Conservation (phyloP, 345 rosid genomes). For the Hirschfeldia incana region DNA sequence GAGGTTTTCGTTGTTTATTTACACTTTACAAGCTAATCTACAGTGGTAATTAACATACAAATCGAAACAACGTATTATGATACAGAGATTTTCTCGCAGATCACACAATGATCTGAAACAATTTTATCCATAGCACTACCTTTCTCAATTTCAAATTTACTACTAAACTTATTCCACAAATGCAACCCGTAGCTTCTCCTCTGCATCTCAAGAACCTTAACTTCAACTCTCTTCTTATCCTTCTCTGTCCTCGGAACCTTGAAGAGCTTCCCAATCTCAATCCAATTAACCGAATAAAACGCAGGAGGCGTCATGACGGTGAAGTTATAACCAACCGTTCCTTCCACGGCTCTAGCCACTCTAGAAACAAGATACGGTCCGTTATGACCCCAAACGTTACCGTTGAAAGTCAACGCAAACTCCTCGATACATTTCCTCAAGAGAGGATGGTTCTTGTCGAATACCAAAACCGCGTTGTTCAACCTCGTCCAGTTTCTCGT, state of each 20-base stretch:
- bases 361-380: slow-evolving; percentile 73
- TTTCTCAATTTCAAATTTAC: slow-evolving; percentile 42
- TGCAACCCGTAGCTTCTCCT: slow-evolving; percentile 46
- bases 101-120: slow-evolving; percentile 44
- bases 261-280: slow-evolving; percentile 51
- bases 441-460: slow-evolving; percentile 58
- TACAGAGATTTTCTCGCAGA: slow-evolving; percentile 31
- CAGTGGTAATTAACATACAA: not conserved
- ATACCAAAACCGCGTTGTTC: slow-evolving; percentile 63
- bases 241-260: slow-evolving; percentile 47
- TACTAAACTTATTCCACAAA: slow-evolving; percentile 54
- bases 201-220: slow-evolving; percentile 37
- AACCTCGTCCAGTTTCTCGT: slow-evolving; percentile 63
- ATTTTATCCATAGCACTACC: slow-evolving; percentile 46
- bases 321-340: slow-evolving; percentile 43
- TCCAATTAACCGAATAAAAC: slow-evolving; percentile 66
- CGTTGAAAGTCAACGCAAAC: slow-evolving; percentile 63
- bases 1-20: slow-evolving; percentile 14
- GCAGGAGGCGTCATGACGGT: slow-evolving; percentile 61
- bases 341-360: slow-evolving; percentile 46
- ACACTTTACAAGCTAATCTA: slow-evolving; percentile 25
- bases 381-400: slow-evolving; percentile 73
- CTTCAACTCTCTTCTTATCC: slow-evolving; percentile 47
- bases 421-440: slow-evolving; percentile 58
- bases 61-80: not conserved